phyloP scores from a whole-genome alignment of 768 basidiomycete genomes.

The Termitomyces sp. region DNA sequence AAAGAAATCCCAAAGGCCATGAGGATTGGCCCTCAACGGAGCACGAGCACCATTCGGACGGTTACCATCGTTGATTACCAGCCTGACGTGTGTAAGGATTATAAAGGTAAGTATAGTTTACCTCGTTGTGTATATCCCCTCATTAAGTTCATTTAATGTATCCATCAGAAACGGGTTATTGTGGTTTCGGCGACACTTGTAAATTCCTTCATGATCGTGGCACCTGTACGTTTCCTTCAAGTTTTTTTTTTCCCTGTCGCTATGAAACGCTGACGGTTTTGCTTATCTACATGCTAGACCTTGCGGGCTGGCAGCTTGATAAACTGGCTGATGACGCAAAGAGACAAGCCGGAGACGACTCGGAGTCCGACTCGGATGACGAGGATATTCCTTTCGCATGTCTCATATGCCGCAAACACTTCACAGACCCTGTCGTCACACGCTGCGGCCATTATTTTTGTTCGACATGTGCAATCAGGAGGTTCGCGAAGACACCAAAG shows the following conservation, averaged over 20 bases:
- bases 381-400: slow-evolving; percentile 98
- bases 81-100: slow-evolving; percentile 99
- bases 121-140: not conserved
- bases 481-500: slow-evolving; percentile 91
- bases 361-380: slow-evolving; percentile 66
- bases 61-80: slow-evolving; percentile 97
- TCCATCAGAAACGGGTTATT: slow-evolving; percentile 88
- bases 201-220: slow-evolving; percentile 99
- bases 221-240: slow-evolving; percentile 57
- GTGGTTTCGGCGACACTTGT: slow-evolving; percentile 98
- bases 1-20: slow-evolving; percentile 85
- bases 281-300: slow-evolving; percentile 42
- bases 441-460: slow-evolving; percentile 98
- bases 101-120: slow-evolving; percentile 68
- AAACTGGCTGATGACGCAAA: slow-evolving; percentile 78
- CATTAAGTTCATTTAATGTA: slow-evolving; percentile 6
- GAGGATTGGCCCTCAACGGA: slow-evolving; percentile 77
- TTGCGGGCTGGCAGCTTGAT: slow-evolving; percentile 99
- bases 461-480: slow-evolving; percentile 90
- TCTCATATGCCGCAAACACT: slow-evolving; percentile 90
- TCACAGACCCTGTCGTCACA: slow-evolving; percentile 93
- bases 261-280: slow-evolving; percentile 1
- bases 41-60: slow-evolving; percentile 78
- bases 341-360: slow-evolving; percentile 56
- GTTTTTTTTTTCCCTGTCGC: slow-evolving; percentile 4